Evolutionary conservation across 495 filamentous ascomycete species (phyloP), one percentile per base, ranked within the genome.

Genomic region (Evernia prunastri): DNA sequence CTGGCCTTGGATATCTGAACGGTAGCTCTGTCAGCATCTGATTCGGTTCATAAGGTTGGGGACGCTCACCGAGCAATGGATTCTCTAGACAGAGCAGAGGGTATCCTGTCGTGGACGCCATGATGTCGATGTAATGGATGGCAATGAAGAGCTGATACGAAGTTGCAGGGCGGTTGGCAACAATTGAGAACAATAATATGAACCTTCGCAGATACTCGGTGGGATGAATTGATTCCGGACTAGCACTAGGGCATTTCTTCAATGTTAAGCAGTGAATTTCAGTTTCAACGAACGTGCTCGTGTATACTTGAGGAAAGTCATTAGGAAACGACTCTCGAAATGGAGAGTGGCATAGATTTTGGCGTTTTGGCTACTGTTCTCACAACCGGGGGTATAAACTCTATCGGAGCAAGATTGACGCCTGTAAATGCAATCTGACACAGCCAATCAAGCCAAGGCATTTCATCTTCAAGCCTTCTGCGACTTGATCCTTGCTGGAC

Each of bases 31-130:
- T 69, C 63, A 70, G 65, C 13, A 35, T 25, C 35, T 56, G 23
- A 51, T 15, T 37, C 56, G n/a, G 25, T 25, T 7, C 6, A 25
- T 27, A 45, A n/a, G 45, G 15, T 42, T 10, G 7, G 54, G 7
- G 37, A 60, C 56, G 83, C 86, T 68, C 78, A 93, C 90, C 90
- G 67, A 98, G 87, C 68, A 98, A 84, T 74, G 94, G 94, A 76
- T 98, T 98, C 86, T 96, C 94, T 71, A 98, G 76, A 78, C 89
- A 92, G 66, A 96, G 80, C 65, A 98, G 86, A 75, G 87, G 81
- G 79, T 88, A 97, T 73, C 88, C 86, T 75, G 88, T 86, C 60
- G 76, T 75, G 67, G 87, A 73, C 64, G 88, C 81, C 90, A 93
- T 94, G 39, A 35, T 43, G 20, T 1, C 7, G 51, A 47, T 17